These are phyloP conservation scores for Neoconidiobolus thromboides DNA, from an alignment of 371 early-diverging fungal species.

Conservation along the genomic window DNA sequence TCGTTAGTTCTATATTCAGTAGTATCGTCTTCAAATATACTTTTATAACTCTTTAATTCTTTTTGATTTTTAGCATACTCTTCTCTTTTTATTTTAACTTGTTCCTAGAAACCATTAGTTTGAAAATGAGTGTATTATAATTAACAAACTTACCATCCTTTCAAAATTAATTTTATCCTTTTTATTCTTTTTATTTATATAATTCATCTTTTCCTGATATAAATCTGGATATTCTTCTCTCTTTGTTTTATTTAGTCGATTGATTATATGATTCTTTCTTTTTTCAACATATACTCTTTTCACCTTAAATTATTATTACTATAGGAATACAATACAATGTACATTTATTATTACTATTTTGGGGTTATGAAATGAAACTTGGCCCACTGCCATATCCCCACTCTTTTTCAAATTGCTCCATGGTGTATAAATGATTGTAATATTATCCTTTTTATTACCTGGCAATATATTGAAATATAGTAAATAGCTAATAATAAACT, in stretches of 20 bases:
- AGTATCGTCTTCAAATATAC: constrained; percentile 2
- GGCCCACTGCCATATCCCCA: constrained; percentile 84
- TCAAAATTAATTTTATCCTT: constrained; percentile 12
- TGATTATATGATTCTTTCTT: constrained; percentile 67
- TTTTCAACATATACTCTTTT: constrained; percentile 60
- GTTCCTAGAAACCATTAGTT: neutral
- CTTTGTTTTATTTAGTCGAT: constrained; percentile 85
- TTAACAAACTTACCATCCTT: constrained; percentile 7
- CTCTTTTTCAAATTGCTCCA: constrained; percentile 85
- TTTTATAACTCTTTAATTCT: neutral
- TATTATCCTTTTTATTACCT: constrained; percentile 31
- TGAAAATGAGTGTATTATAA: neutral
- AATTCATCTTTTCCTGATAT: constrained; percentile 40
- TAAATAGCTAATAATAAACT: too few relatives aligned
- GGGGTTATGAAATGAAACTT: constrained; percentile 75
- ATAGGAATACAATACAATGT: neutral
- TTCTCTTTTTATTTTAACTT: constrained; percentile 1
- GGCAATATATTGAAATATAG: neutral
- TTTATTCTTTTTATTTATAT: constrained; percentile 33
- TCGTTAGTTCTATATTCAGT: neutral
- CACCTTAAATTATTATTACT: constrained; percentile 16
- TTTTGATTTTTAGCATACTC: neutral
- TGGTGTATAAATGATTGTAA: constrained; percentile 87
- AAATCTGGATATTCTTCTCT: constrained; percentile 55
- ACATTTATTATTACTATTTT: constrained; percentile 23